phyloP scores from a whole-genome alignment of 176 grass and related monocot species.

The Cenchrus fungigraminus region DNA sequence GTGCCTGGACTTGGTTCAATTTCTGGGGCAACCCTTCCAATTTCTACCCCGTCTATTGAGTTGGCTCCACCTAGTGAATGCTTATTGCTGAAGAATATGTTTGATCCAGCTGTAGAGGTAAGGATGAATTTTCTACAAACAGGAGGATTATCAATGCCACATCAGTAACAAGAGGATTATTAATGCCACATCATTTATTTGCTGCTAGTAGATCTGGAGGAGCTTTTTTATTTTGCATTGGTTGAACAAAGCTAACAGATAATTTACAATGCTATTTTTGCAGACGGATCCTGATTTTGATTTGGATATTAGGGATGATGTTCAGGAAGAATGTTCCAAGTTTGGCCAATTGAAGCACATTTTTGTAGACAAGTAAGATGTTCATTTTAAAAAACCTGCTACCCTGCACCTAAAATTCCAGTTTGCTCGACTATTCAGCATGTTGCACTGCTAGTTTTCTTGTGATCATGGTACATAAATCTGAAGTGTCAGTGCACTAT shows the following conservation, averaged over 20 bases:
- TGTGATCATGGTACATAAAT: neutral
- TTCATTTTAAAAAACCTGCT: constrained; percentile 16
- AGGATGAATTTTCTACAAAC: constrained; percentile 20
- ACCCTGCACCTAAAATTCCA: neutral
- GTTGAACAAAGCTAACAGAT: constrained; percentile 14
- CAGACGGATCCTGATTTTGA: constrained; percentile 90
- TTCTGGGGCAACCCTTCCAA: constrained; percentile 49
- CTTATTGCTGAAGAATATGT: constrained; percentile 96
- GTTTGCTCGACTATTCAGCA: neutral
- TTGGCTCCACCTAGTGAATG: constrained; percentile 74
- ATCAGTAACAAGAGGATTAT: neutral
- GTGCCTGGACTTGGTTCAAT: constrained; percentile 53
- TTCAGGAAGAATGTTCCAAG: constrained; percentile 75
- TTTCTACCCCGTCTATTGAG: constrained; percentile 42
- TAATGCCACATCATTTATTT: neutral
- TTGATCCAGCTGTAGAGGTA: constrained; percentile 88
- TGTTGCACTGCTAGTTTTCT: constrained; percentile 4
- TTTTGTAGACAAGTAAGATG: constrained; percentile 81
- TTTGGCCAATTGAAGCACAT: constrained; percentile 73
- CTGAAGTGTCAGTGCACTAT: neutral
- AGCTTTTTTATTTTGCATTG: neutral
- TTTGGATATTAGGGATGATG: constrained; percentile 87
- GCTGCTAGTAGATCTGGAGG: neutral
- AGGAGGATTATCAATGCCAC: neutral
- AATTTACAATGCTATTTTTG: constrained; percentile 23